A percentile compares a stretch with the other conserved stretches of the same genome.
These are phyloP conservation scores for Aspergillus sp. DNA, from an alignment of 2,329 filamentous ascomycete species.

Conservation along the genomic window DNA sequence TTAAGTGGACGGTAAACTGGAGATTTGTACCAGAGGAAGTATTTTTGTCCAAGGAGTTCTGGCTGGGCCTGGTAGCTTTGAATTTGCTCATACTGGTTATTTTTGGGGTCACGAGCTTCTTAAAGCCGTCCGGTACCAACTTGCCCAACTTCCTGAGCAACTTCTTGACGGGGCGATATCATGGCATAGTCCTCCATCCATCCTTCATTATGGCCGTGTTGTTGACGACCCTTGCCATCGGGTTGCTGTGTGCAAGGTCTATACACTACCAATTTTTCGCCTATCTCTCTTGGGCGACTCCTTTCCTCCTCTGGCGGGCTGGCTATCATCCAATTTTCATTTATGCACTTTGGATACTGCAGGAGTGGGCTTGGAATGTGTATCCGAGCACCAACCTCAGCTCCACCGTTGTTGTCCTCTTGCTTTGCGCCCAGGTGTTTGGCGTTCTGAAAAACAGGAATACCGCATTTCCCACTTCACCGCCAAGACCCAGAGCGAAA, in stretches of 20 bases:
- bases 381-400: conserved; percentile 75
- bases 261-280: conserved; percentile 96
- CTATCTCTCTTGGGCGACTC: conserved; percentile 85
- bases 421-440: conserved; percentile 66
- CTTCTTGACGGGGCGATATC: conserved; percentile 53
- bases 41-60: conserved; percentile 73
- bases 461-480: conserved; percentile 20
- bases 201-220: conserved; percentile 75
- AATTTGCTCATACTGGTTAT: conserved; percentile 66
- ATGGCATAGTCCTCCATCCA: conserved; percentile 62
- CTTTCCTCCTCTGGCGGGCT: conserved; percentile 80
- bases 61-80: conserved; percentile 62
- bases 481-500: conserved; percentile 20
- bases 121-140: conserved; percentile 63
- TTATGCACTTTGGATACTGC: conserved; percentile 69
- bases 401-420: conserved; percentile 67
- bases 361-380: conserved; percentile 93
- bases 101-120: conserved; percentile 70
- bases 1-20: conserved; percentile 99
- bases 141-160: conserved; percentile 56
- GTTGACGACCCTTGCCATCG: conserved; percentile 73
- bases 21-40: conserved; percentile 81
- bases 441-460: conserved; percentile 55
- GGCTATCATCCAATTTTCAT: conserved; percentile 67
- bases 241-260: conserved; percentile 80